Evolutionary conservation across 1,284 basidiomycete species (phyloP), one percentile per base, ranked within the genome.

Genomic region (Peniophora sp.): DNA sequence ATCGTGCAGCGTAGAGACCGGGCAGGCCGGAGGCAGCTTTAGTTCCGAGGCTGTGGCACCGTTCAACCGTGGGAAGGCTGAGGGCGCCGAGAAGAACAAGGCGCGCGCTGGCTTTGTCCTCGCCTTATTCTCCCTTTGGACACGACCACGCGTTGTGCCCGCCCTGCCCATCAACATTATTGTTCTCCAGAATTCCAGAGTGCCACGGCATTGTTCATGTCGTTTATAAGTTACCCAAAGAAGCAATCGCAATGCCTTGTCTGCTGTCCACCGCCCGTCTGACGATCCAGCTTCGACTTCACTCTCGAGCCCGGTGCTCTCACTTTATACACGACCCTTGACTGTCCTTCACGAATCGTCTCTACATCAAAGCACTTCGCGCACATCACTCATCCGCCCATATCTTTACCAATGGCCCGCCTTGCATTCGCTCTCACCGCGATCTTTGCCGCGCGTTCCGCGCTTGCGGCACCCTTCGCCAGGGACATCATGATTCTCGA

Each of bases 401-500:
- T 6, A 24, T 35, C 17, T 23, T n/a, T n/a, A n/a, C n/a, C 48
- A 37, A 55, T 53, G 52, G 47, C 51, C 17, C 34, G 61, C 41
- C 51, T 64, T 49, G 60, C 60, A 53, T 54, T 58, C 32, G 58
- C 50, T 35, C 47, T 64, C 20, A 54, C 57, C 22, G 36, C 51
- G n/a, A 24, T 63, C 18, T n/a, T 20, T 15, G 37, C 37, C 37
- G 37, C 18, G n/a, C n/a, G 15, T 15, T 41, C 37, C 15, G 37
- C 18, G 27, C 48, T 61, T 20, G 45, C 59, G 15, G 53, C 58
- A 24, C 49, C 55, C 20, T 47, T 58, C n/a, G 54, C 42, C 3
- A 49, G 52, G 20, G 55, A 68, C 44, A 67, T 66, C 5, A 71
- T 73, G 1, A 51, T 66, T 22, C 46, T 65, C 15, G 58, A 70